Conservation (phyloP, 345 rosid genomes). For the Clausena lansium region DNA sequence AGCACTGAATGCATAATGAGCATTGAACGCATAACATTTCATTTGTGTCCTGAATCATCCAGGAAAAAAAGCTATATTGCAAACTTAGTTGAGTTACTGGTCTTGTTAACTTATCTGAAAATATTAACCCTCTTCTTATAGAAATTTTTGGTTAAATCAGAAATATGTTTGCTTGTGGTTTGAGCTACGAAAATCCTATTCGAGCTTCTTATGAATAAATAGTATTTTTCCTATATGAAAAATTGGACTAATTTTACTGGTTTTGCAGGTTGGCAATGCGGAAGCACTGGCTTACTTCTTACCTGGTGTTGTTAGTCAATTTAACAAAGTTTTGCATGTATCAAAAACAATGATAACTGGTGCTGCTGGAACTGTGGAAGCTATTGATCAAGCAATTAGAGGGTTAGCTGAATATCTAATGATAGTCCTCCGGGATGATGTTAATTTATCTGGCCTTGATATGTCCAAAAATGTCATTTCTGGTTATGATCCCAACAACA, state of each 20-base stretch:
- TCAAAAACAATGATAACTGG: constrained; percentile 81
- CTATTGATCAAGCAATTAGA: constrained; percentile 78
- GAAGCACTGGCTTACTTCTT: constrained; percentile 92
- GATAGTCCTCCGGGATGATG: constrained; percentile 77
- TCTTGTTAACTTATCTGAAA: no score
- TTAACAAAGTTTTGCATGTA: constrained; percentile 72
- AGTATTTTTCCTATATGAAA: not conserved
- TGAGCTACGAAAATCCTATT: not conserved
- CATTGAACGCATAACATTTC: not conserved
- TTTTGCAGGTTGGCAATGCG: constrained; percentile 75
- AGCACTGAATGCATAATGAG: not conserved
- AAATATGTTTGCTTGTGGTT: not conserved
- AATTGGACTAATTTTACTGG: constrained; percentile 7
- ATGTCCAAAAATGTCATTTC: constrained; percentile 22
- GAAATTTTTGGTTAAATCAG: not conserved
- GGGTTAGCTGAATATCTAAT: constrained; percentile 88
- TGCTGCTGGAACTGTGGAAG: constrained; percentile 87
- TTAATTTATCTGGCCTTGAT: constrained; percentile 44
- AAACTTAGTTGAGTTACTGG: no score
- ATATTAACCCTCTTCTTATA: not conserved
- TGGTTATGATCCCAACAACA: constrained; percentile 28
- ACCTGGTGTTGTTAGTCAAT: constrained; percentile 92
- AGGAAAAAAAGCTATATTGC: no score
- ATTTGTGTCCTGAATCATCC: no score
- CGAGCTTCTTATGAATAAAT: not conserved